Percentiles rank a stretch among this genome's conserved stretches.
These are phyloP conservation scores for Colletotrichum lupini DNA, from an alignment of 2,329 filamentous ascomycete genomes.

Conservation along the genomic window DNA sequence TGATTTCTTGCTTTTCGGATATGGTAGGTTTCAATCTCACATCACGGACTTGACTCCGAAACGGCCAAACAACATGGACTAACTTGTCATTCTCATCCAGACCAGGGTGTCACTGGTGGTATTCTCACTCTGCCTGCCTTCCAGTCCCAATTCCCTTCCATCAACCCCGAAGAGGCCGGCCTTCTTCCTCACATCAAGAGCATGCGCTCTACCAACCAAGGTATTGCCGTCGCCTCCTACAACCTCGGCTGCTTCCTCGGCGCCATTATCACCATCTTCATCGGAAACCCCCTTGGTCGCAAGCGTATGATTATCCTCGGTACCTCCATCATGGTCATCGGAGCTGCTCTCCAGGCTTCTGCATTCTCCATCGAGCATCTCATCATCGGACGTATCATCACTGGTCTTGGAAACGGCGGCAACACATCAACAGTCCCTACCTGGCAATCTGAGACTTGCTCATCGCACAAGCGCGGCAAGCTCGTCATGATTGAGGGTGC, in stretches of 20 bases:
- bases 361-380: conserved; percentile 62
- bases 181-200: conserved; percentile 47
- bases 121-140: conserved; percentile 77
- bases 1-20: conserved; percentile 74
- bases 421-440: conserved; percentile 63
- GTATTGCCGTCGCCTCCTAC: conserved; percentile 66
- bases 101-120: conserved; percentile 81
- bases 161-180: conserved; percentile 37
- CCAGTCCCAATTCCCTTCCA: conserved; percentile 57
- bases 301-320: conserved; percentile 54
- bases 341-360: conserved; percentile 56
- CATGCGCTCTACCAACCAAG: conserved; percentile 62
- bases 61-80: background rate
- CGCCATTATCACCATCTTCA: conserved; percentile 48
- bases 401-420: conserved; percentile 49
- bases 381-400: conserved; percentile 64
- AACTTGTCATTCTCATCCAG: conserved; percentile 55
- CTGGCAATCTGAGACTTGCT: conserved; percentile 71
- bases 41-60: background rate
- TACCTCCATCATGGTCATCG: conserved; percentile 55
- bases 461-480: conserved; percentile 67
- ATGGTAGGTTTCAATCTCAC: conserved; percentile 51
- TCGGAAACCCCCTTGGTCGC: conserved; percentile 54
- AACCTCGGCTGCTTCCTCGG: conserved; percentile 70
- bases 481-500: conserved; percentile 71